Conservation (phyloP, 208 protist species). For the Trypanosoma avium region DNA sequence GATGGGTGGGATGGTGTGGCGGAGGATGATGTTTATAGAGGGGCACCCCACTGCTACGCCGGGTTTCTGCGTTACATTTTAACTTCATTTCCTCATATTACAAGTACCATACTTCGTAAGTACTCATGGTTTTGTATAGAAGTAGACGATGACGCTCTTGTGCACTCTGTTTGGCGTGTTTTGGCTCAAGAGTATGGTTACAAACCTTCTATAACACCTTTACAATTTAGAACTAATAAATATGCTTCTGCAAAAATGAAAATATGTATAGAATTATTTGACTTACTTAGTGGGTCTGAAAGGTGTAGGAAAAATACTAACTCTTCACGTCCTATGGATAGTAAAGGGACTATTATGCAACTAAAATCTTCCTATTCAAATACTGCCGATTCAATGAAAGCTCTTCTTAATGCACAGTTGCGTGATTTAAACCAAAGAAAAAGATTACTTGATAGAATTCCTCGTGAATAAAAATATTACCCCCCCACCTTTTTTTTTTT, state of each 20-base stretch:
- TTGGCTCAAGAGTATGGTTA: slow-evolving; percentile 7
- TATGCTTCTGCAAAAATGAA: slow-evolving; percentile 12
- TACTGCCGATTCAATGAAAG: neutral
- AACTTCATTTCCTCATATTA: neutral
- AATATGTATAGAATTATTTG: slow-evolving; percentile 14
- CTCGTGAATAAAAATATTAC: neutral
- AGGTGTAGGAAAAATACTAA: neutral
- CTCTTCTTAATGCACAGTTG: neutral
- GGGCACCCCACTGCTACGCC: slow-evolving; percentile 8
- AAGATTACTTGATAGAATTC: neutral
- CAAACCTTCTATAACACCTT: slow-evolving; percentile 5
- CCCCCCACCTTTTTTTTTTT: too few relatives aligned
- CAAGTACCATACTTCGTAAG: neutral
- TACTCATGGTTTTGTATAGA: slow-evolving; percentile 16
- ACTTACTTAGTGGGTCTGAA: neutral
- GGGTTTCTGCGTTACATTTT: slow-evolving; percentile 11
- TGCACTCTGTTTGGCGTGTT: neutral
- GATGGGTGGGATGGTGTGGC: slow-evolving; percentile 8
- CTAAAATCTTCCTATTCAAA: neutral
- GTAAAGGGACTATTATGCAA: neutral
- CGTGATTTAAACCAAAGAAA: neutral
- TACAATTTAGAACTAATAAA: neutral
- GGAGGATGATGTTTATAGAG: slow-evolving; percentile 12
- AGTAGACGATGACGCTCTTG: neutral
- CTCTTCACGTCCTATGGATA: neutral